Conservation (phyloP, 805 yeast genomes). For the Spencermartinsiella europaea region DNA sequence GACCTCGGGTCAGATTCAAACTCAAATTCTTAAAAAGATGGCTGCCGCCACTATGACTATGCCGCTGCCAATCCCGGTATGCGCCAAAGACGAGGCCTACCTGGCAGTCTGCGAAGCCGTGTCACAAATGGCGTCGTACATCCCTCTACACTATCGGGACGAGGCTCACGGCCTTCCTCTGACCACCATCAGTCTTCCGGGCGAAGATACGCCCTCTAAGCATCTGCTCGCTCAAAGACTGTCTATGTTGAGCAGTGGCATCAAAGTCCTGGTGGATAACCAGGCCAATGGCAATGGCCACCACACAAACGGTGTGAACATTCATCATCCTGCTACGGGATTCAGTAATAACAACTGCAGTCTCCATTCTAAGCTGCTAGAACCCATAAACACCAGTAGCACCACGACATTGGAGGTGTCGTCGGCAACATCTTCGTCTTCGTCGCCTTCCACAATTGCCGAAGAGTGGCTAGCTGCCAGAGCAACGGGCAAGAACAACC, state of each 20-base stretch:
- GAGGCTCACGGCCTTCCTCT: background rate
- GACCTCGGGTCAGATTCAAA: too few species aligned
- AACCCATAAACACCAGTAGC: too few species aligned
- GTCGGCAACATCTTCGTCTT: too few species aligned
- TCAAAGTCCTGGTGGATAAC: background rate
- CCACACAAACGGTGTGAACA: too few species aligned
- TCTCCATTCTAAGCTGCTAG: too few species aligned
- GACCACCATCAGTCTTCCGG: conserved; percentile 12
- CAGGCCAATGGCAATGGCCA: background rate
- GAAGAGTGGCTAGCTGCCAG: background rate
- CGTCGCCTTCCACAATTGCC: background rate
- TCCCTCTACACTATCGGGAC: background rate
- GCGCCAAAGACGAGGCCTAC: conserved; percentile 22
- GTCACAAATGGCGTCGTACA: conserved; percentile 6
- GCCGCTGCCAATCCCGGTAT: conserved; percentile 14
- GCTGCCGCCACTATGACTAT: conserved; percentile 5
- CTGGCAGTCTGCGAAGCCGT: conserved; percentile 19
- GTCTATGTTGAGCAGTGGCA: conserved; percentile 3
- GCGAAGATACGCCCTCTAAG: conserved; percentile 22
- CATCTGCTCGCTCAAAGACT: conserved; percentile 17
- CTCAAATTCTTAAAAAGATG: too few species aligned
- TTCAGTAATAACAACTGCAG: too few species aligned
- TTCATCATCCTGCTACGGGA: too few species aligned
- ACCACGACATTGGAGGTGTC: too few species aligned
- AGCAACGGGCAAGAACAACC: too few species aligned